Conservation (phyloP, 1,284 basidiomycete species). For the Mrakiaceae sp. region DNA sequence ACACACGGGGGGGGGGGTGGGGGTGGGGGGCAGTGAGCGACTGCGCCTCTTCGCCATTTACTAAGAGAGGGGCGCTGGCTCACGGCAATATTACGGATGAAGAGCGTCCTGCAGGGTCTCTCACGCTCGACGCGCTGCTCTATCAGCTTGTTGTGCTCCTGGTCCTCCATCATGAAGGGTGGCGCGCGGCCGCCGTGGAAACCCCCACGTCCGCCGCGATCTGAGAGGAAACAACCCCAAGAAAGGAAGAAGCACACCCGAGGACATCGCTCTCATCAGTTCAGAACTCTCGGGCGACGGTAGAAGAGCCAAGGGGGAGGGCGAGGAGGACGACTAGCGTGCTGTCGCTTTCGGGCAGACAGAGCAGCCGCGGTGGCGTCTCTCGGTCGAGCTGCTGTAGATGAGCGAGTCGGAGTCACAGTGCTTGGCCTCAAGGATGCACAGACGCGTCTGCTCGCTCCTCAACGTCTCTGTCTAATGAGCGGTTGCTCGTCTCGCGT, state of each 20-base stretch:
- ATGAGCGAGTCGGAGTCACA: no score
- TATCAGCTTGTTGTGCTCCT: constrained; percentile 37
- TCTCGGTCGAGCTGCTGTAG: background rate
- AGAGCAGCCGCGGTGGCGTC: background rate
- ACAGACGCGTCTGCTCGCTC: no score
- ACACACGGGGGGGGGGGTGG: background rate
- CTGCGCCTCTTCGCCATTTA: background rate
- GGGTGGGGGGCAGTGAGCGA: no score
- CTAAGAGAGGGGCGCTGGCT: constrained; percentile 21
- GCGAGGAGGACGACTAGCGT: background rate
- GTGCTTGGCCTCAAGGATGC: no score
- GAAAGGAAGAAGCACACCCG: background rate
- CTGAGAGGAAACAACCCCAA: background rate
- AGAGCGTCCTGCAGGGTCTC: constrained; percentile 85
- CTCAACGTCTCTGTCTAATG: no score
- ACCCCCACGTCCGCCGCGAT: background rate
- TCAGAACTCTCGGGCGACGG: no score
- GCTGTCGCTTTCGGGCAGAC: background rate
- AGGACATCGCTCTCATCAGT: no score
- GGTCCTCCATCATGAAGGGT: constrained; percentile 3
- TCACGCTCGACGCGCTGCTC: constrained; percentile 82
- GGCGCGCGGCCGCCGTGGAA: background rate
- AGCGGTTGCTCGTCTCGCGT: no score
- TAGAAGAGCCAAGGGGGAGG: background rate
- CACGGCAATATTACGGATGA: constrained; percentile 93